These are phyloP conservation scores for Backusella australiensis DNA, from an alignment of 192 early-diverging fungal species.

Conservation along the genomic window DNA sequence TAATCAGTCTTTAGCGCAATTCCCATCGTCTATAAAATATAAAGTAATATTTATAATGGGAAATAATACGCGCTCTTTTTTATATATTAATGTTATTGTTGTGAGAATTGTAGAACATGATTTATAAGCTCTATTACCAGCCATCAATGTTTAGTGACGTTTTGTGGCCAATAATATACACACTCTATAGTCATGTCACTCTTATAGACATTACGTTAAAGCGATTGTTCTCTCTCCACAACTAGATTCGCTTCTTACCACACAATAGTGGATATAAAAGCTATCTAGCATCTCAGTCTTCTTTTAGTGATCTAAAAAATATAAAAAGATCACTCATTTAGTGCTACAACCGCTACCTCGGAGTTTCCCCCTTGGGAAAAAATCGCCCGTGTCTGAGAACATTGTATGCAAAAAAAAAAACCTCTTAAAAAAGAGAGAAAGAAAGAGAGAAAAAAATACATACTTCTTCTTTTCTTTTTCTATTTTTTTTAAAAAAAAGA, in stretches of 20 bases:
- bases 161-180: not conserved
- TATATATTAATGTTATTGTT: not conserved
- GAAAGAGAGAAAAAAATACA: not conserved
- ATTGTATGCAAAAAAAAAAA: not conserved
- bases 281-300: too few relatives aligned
- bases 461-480: not conserved
- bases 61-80: not conserved
- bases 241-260: too few relatives aligned
- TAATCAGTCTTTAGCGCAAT: too few relatives aligned
- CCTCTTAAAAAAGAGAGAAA: not conserved
- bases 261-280: too few relatives aligned
- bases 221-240: too few relatives aligned
- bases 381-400: not conserved
- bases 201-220: too few relatives aligned
- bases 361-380: conserved; percentile 6
- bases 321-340: not conserved
- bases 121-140: not conserved
- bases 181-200: not conserved
- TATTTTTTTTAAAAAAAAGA: not conserved
- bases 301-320: too few relatives aligned
- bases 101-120: not conserved
- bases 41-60: not conserved
- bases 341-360: not conserved
- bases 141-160: not conserved
- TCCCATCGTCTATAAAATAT: too few relatives aligned